Conservation (phyloP, 495 filamentous ascomycete genomes). For the Choiromyces venosus region DNA sequence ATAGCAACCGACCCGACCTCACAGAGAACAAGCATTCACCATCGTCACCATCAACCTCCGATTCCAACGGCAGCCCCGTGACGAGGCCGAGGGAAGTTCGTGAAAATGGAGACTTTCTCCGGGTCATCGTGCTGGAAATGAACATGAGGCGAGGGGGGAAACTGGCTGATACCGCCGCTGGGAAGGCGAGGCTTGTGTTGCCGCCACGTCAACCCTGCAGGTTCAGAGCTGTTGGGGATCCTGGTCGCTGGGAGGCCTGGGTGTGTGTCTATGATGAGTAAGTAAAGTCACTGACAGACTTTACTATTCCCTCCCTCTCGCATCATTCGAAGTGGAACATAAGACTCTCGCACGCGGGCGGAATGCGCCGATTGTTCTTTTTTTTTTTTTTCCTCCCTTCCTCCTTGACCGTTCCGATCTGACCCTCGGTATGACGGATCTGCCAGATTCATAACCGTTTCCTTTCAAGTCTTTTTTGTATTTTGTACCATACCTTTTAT, state of each 20-base stretch:
- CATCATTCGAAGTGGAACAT: conserved; percentile 1
- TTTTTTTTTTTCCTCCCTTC: neutral
- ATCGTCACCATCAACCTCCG: conserved; percentile 44
- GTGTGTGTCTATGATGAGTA: conserved; percentile 39
- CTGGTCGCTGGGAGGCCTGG: conserved; percentile 37
- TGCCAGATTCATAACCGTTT: neutral
- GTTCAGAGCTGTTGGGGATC: conserved; percentile 31
- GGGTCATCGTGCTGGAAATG: conserved; percentile 93
- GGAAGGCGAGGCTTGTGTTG: conserved; percentile 77
- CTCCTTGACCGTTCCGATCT: neutral
- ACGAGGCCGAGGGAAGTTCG: conserved; percentile 80
- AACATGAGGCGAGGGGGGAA: conserved; percentile 92
- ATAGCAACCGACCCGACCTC: conserved; percentile 36
- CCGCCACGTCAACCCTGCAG: conserved; percentile 66
- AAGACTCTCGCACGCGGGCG: conserved; percentile 8
- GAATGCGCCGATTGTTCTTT: neutral
- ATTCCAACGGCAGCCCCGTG: conserved; percentile 47
- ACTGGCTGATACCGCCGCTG: conserved; percentile 74
- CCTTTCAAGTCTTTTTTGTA: neutral
- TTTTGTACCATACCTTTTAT: neutral
- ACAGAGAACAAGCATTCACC: conserved; percentile 44
- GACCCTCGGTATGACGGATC: neutral
- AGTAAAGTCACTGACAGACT: neutral
- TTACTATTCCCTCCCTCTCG: neutral
- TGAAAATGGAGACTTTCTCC: conserved; percentile 90